Percentiles rank a stretch among this genome's conserved stretches.
phyloP scores from a whole-genome alignment of 2,329 filamentous ascomycete species.

The Lachnellula subtilissima region DNA sequence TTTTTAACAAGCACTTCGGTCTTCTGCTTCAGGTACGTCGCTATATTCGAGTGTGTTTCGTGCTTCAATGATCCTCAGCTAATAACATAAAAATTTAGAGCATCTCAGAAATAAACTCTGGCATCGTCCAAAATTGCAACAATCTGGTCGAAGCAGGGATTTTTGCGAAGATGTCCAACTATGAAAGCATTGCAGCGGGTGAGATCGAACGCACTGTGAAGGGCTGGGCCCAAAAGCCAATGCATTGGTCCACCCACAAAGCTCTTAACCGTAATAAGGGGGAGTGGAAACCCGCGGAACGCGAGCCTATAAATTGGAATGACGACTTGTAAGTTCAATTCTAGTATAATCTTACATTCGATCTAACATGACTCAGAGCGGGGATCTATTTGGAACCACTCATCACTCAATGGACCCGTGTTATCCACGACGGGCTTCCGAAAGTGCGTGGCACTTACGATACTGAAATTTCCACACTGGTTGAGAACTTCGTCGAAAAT shows the following conservation, averaged over 20 bases:
- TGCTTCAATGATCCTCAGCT: neutral
- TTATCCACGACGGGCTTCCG: neutral
- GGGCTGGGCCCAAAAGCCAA: neutral
- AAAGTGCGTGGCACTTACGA: neutral
- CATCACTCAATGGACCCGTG: neutral
- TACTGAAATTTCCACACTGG: neutral
- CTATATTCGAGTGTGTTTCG: neutral
- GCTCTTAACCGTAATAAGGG: slow-evolving; percentile 10
- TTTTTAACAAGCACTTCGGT: neutral
- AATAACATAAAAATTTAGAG: neutral
- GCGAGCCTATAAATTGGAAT: slow-evolving; percentile 15
- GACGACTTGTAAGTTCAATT: slow-evolving; percentile 15
- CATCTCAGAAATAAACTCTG: neutral
- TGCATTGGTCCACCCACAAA: slow-evolving; percentile 15
- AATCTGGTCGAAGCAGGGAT: neutral
- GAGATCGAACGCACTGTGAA: neutral
- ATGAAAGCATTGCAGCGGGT: neutral
- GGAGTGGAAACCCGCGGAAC: too few species aligned
- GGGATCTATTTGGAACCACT: neutral
- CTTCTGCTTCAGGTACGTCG: slow-evolving; percentile 5
- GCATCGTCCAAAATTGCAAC: neutral
- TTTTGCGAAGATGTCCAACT: slow-evolving; percentile 2
- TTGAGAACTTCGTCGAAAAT: neutral
- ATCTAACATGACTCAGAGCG: too few species aligned
- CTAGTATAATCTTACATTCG: neutral